Evolutionary conservation across 2,329 filamentous ascomycete genomes (phyloP), one percentile per base, ranked within the genome.

Genomic region (Fusarium irregulare): DNA sequence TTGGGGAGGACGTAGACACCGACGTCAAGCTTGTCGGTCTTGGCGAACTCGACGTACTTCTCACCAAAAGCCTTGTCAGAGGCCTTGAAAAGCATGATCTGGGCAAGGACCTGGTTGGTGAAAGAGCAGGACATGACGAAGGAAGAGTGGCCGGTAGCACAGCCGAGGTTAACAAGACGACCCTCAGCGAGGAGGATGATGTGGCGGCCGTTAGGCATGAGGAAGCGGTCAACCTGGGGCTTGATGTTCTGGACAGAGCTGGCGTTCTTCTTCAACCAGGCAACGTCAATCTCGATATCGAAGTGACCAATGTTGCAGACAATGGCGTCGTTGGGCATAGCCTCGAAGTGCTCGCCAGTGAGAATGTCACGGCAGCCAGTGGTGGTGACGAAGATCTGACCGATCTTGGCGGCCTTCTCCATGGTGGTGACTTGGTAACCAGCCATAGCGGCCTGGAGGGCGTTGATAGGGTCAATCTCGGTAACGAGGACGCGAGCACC

Each of bases 241-340:
- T 99, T 99, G 90, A 99, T 98, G 91, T 96, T 97, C 88, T 95
- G 92, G 75, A 95, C 92, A 79, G 91, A 94, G 84, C 91, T 89
- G 82, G 95, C 92, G 86, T 97, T 98, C 85, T 91, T 91, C 93
- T 98, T 98, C 84, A 99, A 88, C 96, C 96, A 99, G 75, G 96
- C 96, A 85, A 99, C 96, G 83, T 99, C 96, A 78, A 99, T 99
- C 88, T 99, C 96, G 78, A 98, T 97, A 83, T 99, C 95, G 85
- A 99, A 99, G 89, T 99, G 95, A 82, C 95, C 95, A 86, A 99
- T 99, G 90, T 99, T 99, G 94, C 95, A 98, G 77, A 98, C 95
- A 79, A 99, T 98, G 83, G 95, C 94, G 78, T 99, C 95, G 86
- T 98, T 97, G 80, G 88, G 88, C 95, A 99, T 99, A 77, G 84